Evolutionary conservation across 164 flowering plant species (phyloP), one percentile per base, ranked within the genome.

Genomic region (Magnolia kwangsiensis): DNA sequence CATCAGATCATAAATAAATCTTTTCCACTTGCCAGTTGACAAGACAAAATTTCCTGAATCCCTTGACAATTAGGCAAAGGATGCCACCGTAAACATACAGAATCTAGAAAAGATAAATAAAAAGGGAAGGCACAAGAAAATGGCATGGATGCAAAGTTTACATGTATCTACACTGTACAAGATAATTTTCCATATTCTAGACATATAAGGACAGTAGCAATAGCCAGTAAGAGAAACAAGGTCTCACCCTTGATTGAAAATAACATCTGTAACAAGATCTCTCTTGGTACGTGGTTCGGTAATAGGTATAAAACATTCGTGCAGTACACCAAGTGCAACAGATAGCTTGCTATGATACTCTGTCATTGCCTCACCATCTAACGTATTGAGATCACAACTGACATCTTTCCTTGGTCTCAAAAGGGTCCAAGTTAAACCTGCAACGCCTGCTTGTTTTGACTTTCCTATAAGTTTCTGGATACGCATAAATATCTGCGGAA

Each of bases 281-380:
- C 89, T 87, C 68, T 77, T 72, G n/a, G 92, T 86, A 9, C 63
- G 68, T 71, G 85, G 81, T 27, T 90, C 97, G 72, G 76, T 81
- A 45, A 90, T 81, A 73, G 93, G 91, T 74, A 87, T 87, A 78
- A 96, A 96, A 80, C 95, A 94, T 79, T 96, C 99, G 67, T 92
- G 98, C 89, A 96, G 85, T 68, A 94, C 89, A 61, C 70, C 77
- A 24, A 91, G 87, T 64, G 98, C 98, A 74, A 89, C 77, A 83
- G 78, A 85, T 20, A 96, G 95, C 83, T 91, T 92, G 86, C 89
- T 81, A 74, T 84, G 77, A 78, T 55, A 80, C 79, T 91, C 91
- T 19, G 77, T 50, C 61, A 79, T 49, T 14, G 74, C 69, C 67
- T 86, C 91, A 50, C 27, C 61, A 73, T 83, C 84, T 65, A 58